Base-by-base conservation (phyloP, 2,329 filamentous ascomycete genomes). In the Huntiella decipiens region DNA sequence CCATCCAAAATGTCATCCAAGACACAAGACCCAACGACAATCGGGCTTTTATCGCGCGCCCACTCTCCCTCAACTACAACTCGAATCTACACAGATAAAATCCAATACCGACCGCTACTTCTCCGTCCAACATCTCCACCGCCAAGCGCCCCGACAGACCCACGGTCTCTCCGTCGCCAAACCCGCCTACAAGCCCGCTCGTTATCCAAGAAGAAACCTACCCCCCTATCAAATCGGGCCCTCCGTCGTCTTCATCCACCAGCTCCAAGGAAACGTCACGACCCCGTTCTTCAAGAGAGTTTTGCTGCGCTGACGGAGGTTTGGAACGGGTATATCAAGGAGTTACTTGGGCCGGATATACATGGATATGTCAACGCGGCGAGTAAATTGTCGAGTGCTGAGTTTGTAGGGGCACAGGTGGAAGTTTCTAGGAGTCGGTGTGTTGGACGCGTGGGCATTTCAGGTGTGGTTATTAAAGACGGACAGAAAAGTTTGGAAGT, bases 401-500 rank as follows among this genome's bases (percentile, higher is more conserved):
- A 98, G 61, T 88, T 86, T 55, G 87, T 96, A 59, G 91, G 91
- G 1, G 87, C 88, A 12, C 66, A 77, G 53, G 60, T 95, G 15
- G 77, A 86, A 62, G 84, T 96, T 16, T 81, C 88, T 46, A 66
- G 87, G 54, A 91, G 86, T 59, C 65, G 73, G 28, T 95, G 87
- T 58, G 73, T 80, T 12, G 77, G 82, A 45, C 70, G 88, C 12
- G 87, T 98, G 0, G 88, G 91, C 0, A 62, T 88, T 45, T 74
- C 68, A 54, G 91, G 91, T 12, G 88, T 96, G 54, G 82, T 96
- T 50, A 76, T 95, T 36, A 77, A 83, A 58, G 91, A 98, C 63
- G 79, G 82, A 44, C 85, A 81, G 58, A 88, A 82, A 56, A 79
- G 81, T 1, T 83, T 96, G 61, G 82, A 93, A 59, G 64, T 98